Evolutionary conservation across 345 rosid species (phyloP), one percentile per base, ranked within the genome.

Genomic region (Microcos paniculata): DNA sequence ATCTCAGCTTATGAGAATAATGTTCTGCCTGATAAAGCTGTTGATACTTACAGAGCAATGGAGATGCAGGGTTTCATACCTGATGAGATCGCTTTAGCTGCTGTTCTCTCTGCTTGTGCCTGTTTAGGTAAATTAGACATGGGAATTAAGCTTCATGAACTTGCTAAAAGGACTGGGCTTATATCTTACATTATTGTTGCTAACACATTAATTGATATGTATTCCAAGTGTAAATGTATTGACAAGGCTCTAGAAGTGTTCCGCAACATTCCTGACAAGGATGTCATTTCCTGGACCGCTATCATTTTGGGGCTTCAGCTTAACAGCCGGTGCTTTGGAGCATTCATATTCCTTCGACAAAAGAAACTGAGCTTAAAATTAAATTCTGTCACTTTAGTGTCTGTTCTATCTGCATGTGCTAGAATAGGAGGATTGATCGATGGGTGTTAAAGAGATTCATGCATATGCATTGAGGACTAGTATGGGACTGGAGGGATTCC

Each of bases 271-370:
- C 90, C 86, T 0, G 72, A 83, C 70, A 94, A 90, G 85, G 85
- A 94, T 81, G 92, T 89, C 51, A 89, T 92, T 79, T 90, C 98
- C 48, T 94, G 98, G 96, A 94, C 94, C 57, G 84, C 94, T 8
- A 82, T 92, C 73, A 90, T 94, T 77, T 74, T 88, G 42, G 91
- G 96, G 78, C 91, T 88, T 30, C 85, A n/a, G 43, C 85, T 92
- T 74, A 90, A 89, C 78, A 90, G 89, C 72, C 90, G 92, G 71
- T 86, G 93, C 79, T 88, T 89, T 46, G 94, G 90, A 79, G 96
- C 98, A 40, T 84, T 90, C 81, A 74, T 87, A 78, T 86, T 88
- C 84, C 90, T 87, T 80, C 85, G 82, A 67, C 81, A 84, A 74
- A 94, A 92, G 98, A 83, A 79, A 75, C 77, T 80, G 81, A 73